Conservation (phyloP, 768 basidiomycete species). For the Terana coerulea region DNA sequence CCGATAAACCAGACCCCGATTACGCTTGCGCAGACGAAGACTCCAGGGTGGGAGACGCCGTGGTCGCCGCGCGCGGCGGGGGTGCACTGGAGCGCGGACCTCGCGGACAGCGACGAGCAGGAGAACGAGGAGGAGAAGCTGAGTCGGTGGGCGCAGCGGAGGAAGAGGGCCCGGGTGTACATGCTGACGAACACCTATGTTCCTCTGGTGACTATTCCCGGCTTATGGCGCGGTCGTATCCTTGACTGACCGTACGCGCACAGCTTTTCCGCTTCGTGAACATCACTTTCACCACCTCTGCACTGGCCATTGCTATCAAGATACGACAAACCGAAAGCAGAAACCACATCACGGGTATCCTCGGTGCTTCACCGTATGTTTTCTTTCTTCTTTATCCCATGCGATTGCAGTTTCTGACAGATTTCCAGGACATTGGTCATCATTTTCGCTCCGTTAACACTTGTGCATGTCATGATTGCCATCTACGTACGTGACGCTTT, state of each 20-base stretch:
- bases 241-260: conserved; percentile 11
- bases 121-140: conserved; percentile 21
- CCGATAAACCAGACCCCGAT: conserved; percentile 33
- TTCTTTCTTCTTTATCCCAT: conserved; percentile 1
- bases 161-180: conserved; percentile 57
- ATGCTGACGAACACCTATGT: conserved; percentile 74
- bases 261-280: conserved; percentile 85
- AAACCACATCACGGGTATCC: conserved; percentile 54
- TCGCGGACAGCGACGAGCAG: conserved; percentile 8
- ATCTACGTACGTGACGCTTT: conserved; percentile 62
- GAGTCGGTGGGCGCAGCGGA: conserved; percentile 29
- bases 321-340: conserved; percentile 59
- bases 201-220: conserved; percentile 54
- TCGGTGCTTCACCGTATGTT: conserved; percentile 80
- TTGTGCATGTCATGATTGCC: conserved; percentile 81
- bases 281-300: conserved; percentile 74
- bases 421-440: conserved; percentile 67
- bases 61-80: conserved; percentile 43
- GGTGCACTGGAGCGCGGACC: conserved; percentile 6
- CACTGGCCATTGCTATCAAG: conserved; percentile 74
- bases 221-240: background rate
- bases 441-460: conserved; percentile 78
- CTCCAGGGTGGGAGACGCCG: conserved; percentile 66
- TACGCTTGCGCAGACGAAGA: conserved; percentile 51
- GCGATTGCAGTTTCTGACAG: background rate